These are phyloP conservation scores for Yarrowia divulgata DNA, from an alignment of 805 yeast species.

Conservation along the genomic window DNA sequence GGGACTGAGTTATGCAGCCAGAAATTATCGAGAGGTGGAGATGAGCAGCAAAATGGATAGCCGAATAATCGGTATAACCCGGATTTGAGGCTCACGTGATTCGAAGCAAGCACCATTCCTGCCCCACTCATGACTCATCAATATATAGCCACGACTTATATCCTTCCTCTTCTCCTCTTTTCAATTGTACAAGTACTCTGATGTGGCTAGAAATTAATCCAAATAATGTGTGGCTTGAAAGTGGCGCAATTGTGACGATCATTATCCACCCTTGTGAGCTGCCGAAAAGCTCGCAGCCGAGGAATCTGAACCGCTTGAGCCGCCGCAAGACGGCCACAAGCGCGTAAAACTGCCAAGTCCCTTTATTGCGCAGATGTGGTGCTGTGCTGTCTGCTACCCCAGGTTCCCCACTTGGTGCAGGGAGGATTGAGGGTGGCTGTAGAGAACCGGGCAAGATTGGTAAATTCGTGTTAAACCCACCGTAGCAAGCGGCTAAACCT, in stretches of 20 bases:
- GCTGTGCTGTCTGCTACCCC: constrained; percentile 14
- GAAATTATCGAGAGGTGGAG: no score
- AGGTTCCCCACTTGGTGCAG: neutral
- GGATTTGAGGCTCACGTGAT: neutral
- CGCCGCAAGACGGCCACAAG: neutral
- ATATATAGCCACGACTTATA: no score
- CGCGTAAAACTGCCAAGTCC: constrained; percentile 15
- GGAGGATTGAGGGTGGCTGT: neutral
- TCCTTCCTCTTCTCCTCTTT: no score
- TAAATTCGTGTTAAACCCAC: neutral
- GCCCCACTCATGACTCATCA: no score
- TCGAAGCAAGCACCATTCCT: neutral
- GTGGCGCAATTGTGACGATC: constrained; percentile 6
- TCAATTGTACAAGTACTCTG: no score
- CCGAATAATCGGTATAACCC: constrained; percentile 4
- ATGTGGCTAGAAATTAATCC: neutral
- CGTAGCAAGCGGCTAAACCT: neutral
- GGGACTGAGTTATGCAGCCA: no score
- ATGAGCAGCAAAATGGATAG: neutral
- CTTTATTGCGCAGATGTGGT: neutral
- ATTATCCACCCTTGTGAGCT: no score
- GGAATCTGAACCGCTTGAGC: no score
- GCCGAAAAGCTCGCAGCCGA: no score
- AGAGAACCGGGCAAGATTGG: no score
- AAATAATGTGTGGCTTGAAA: neutral